phyloP scores from a whole-genome alignment of 352 stramenopile species.

The Pythium periplocum region DNA sequence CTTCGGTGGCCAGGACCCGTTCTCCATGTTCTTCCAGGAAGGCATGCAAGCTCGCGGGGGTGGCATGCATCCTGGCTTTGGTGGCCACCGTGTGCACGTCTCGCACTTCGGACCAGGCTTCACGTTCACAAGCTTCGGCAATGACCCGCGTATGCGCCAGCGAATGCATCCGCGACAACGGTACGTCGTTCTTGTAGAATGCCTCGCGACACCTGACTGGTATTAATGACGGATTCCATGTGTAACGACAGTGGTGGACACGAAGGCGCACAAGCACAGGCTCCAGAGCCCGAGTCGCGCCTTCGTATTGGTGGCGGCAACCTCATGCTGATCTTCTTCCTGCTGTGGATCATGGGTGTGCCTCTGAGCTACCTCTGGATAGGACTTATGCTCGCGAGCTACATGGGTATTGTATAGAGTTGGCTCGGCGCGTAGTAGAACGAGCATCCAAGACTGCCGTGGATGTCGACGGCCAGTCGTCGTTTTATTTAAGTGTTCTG shows the following conservation, averaged over 20 bases:
- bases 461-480: too few relatives aligned
- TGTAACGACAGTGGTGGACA: slow-evolving; percentile 3
- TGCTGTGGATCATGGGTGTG: slow-evolving; percentile 79
- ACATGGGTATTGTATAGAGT: slow-evolving; percentile 53
- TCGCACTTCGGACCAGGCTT: slow-evolving; percentile 79
- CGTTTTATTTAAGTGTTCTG: too few relatives aligned
- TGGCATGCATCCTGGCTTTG: slow-evolving; percentile 39
- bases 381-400: slow-evolving; percentile 70
- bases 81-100: slow-evolving; percentile 60
- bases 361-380: slow-evolving; percentile 79
- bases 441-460: too few relatives aligned
- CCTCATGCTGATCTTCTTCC: slow-evolving; percentile 64
- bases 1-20: slow-evolving; percentile 77
- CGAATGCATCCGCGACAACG: slow-evolving; percentile 43
- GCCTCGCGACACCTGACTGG: not conserved
- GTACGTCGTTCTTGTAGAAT: slow-evolving; percentile 17
- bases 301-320: slow-evolving; percentile 68
- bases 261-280: slow-evolving; percentile 24
- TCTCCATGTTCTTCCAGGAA: slow-evolving; percentile 83
- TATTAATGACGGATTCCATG: not conserved
- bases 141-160: slow-evolving; percentile 46
- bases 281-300: slow-evolving; percentile 36
- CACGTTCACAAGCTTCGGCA: slow-evolving; percentile 68
- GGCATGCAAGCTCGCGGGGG: slow-evolving; percentile 36
- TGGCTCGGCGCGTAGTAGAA: not conserved